Percentiles rank a stretch among this genome's conserved stretches.
Evolutionary conservation across 2,329 filamentous ascomycete species (phyloP).

Genomic region (Fusarium temperatum): DNA sequence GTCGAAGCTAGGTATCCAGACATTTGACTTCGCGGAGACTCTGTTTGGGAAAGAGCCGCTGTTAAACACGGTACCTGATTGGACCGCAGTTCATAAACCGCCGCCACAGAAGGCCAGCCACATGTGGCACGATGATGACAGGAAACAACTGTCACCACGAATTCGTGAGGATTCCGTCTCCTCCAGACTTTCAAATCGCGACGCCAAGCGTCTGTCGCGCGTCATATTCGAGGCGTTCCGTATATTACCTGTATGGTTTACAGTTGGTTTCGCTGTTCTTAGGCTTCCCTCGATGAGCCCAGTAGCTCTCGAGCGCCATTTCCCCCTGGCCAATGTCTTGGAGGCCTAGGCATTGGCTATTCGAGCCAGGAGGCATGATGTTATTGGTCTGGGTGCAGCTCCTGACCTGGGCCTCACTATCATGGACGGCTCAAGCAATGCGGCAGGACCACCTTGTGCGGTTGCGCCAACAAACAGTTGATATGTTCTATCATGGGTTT

Average conservation of each 20-base stretch:
- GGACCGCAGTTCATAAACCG: background rate
- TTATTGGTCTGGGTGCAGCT: slow-evolving; percentile 36
- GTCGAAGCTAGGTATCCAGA: background rate
- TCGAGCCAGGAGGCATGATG: slow-evolving; percentile 44
- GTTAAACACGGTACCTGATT: background rate
- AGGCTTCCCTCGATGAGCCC: slow-evolving; percentile 38
- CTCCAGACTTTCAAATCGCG: slow-evolving; percentile 11
- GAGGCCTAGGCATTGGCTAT: slow-evolving; percentile 23
- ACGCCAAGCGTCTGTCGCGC: slow-evolving; percentile 33
- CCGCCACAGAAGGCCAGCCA: slow-evolving; percentile 32
- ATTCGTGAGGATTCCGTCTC: slow-evolving; percentile 14
- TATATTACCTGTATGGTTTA: slow-evolving; percentile 5
- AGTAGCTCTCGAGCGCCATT: slow-evolving; percentile 33
- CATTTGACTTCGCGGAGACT: background rate
- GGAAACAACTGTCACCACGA: slow-evolving; percentile 22
- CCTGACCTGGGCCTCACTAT: slow-evolving; percentile 45
- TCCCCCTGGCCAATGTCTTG: slow-evolving; percentile 27
- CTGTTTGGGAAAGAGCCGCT: background rate
- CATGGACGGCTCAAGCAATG: slow-evolving; percentile 62
- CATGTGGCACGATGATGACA: slow-evolving; percentile 37
- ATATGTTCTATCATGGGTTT: slow-evolving; percentile 97
- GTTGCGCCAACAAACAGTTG: slow-evolving; percentile 68
- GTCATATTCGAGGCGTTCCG: slow-evolving; percentile 11
- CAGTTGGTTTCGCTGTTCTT: background rate
- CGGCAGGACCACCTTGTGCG: slow-evolving; percentile 62